These are phyloP conservation scores for Fraxinus greggii DNA, from an alignment of 305 asterid species.

Conservation along the genomic window DNA sequence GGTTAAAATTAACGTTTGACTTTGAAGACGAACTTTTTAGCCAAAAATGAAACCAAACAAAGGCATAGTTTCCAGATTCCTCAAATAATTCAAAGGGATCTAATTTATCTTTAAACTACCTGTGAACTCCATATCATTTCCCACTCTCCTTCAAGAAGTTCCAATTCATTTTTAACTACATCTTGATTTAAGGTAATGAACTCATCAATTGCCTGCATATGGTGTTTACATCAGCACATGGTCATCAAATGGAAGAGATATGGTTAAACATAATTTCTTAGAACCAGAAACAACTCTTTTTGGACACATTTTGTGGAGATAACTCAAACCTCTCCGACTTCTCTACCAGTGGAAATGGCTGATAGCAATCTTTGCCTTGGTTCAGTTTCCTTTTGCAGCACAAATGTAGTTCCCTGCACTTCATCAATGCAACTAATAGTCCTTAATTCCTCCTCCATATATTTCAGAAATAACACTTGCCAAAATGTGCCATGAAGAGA, in stretches of 20 bases:
- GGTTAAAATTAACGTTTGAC: background rate
- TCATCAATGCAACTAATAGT: slow-evolving; percentile 44
- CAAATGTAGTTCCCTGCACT: slow-evolving; percentile 99
- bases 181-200: slow-evolving; percentile 46
- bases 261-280: background rate
- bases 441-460: slow-evolving; percentile 37
- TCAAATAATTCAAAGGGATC: background rate
- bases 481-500: background rate
- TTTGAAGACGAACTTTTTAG: background rate
- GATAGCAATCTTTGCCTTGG: slow-evolving; percentile 71
- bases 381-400: slow-evolving; percentile 84
- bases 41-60: background rate
- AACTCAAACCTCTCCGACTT: slow-evolving; percentile 57
- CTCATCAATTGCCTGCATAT: slow-evolving; percentile 60
- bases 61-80: background rate
- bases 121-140: slow-evolving; percentile 90
- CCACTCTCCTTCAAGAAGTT: slow-evolving; percentile 87
- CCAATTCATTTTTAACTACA: slow-evolving; percentile 40
- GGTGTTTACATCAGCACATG: slow-evolving; percentile 2
- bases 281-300: background rate
- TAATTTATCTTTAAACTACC: slow-evolving; percentile 37
- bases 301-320: background rate
- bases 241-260: slow-evolving; percentile 12
- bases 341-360: slow-evolving; percentile 52
- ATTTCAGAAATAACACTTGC: background rate